Evolutionary conservation across 1,284 basidiomycete species (phyloP).

Genomic region (Marasmius oreades): DNA sequence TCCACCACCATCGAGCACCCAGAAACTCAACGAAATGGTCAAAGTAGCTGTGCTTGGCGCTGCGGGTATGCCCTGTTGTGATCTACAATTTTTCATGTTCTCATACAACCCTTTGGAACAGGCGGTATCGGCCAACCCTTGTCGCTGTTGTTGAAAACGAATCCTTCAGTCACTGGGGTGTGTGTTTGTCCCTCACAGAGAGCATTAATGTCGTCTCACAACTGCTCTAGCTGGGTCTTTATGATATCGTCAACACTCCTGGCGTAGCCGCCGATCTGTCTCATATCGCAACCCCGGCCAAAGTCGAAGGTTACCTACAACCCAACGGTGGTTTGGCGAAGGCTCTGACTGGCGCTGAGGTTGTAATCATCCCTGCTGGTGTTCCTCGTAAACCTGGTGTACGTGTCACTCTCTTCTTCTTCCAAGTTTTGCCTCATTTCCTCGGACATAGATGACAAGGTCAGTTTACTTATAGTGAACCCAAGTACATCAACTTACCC

Average conservation of each 20-base stretch:
- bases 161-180: slow-evolving; percentile 79
- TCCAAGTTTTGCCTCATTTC: slow-evolving; percentile 45
- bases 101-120: slow-evolving; percentile 24
- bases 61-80: slow-evolving; percentile 53
- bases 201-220: neutral
- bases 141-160: slow-evolving; percentile 85
- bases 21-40: slow-evolving; percentile 52
- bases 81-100: slow-evolving; percentile 3
- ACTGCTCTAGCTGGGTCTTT: slow-evolving; percentile 68
- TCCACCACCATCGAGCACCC: slow-evolving; percentile 8
- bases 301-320: slow-evolving; percentile 74
- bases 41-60: slow-evolving; percentile 94
- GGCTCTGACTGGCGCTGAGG: slow-evolving; percentile 79
- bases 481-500: neutral
- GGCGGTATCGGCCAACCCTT: slow-evolving; percentile 93
- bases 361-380: slow-evolving; percentile 96
- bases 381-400: slow-evolving; percentile 95
- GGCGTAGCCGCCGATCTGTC: slow-evolving; percentile 95
- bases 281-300: slow-evolving; percentile 80
- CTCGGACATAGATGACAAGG: slow-evolving; percentile 66
- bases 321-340: slow-evolving; percentile 81
- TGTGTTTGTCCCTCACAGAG: slow-evolving; percentile 9
- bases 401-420: slow-evolving; percentile 28
- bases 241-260: slow-evolving; percentile 95
- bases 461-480: slow-evolving; percentile 29